Conservation (phyloP, 1,284 basidiomycete genomes). For the Agroathelia rolfsii region DNA sequence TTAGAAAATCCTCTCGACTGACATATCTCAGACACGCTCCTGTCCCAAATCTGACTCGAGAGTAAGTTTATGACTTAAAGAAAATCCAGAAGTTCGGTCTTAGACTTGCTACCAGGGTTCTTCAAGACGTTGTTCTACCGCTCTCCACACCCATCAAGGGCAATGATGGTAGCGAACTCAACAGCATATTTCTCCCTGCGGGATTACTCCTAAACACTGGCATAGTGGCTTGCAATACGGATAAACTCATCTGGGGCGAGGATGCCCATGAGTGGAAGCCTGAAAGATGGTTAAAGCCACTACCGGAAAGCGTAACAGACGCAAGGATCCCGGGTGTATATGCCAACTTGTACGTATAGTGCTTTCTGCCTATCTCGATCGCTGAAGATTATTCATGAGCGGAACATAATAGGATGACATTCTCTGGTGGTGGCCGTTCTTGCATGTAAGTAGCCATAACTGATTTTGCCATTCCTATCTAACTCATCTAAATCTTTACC, state of each 20-base stretch:
- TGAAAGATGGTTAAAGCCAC: constrained; percentile 15
- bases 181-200: constrained; percentile 16
- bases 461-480: not conserved
- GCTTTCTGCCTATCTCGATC: not conserved
- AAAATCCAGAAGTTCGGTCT: too few relatives aligned
- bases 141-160: constrained; percentile 18
- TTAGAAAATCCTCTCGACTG: not conserved
- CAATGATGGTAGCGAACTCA: constrained; percentile 13
- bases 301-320: constrained; percentile 12
- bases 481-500: constrained; percentile 1
- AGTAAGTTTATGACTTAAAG: too few relatives aligned
- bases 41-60: constrained; percentile 3
- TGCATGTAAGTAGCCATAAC: constrained; percentile 21
- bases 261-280: constrained; percentile 18
- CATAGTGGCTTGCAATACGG: constrained; percentile 15
- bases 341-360: constrained; percentile 15
- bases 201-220: too few relatives aligned
- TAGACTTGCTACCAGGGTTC: constrained; percentile 15
- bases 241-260: constrained; percentile 15
- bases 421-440: constrained; percentile 23
- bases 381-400: too few relatives aligned
- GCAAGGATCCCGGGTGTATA: constrained; percentile 15
- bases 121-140: constrained; percentile 18
- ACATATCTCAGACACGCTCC: constrained; percentile 5
- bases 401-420: constrained; percentile 24